A percentile compares a stretch with the other conserved stretches of the same genome.
phyloP scores from a whole-genome alignment of 495 filamentous ascomycete species.

The Talaromyces trachyspermus region DNA sequence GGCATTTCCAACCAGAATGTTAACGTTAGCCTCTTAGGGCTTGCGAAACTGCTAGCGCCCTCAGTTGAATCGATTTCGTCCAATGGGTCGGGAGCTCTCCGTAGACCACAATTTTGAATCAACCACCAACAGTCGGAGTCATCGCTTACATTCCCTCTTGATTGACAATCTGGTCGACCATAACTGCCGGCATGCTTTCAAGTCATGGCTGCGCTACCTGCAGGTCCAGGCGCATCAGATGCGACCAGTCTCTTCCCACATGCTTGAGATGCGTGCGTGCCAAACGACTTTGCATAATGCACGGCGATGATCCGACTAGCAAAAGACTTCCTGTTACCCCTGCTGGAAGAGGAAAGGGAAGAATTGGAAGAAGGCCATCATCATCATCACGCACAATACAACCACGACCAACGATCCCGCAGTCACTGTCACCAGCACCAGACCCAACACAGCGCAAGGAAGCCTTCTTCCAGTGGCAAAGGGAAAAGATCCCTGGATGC shows the following conservation, averaged over 20 bases:
- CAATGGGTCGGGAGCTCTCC: too few species aligned
- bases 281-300: background rate
- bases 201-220: background rate
- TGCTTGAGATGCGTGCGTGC: background rate
- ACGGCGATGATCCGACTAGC: too few species aligned
- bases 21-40: background rate
- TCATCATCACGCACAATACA: too few species aligned
- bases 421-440: too few species aligned
- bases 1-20: too few species aligned
- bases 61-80: too few species aligned
- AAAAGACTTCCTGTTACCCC: too few species aligned
- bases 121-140: background rate
- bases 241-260: background rate
- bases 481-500: background rate
- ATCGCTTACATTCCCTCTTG: too few species aligned
- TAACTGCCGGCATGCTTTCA: background rate
- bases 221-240: background rate
- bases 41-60: slow-evolving; percentile 2
- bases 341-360: background rate
- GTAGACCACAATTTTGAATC: background rate
- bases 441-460: too few species aligned
- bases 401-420: too few species aligned
- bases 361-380: background rate
- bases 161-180: too few species aligned
- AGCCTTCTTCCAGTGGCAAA: background rate